These are phyloP conservation scores for Pseudonectria foliicola DNA, from an alignment of 2,329 filamentous ascomycete species.

Conservation along the genomic window DNA sequence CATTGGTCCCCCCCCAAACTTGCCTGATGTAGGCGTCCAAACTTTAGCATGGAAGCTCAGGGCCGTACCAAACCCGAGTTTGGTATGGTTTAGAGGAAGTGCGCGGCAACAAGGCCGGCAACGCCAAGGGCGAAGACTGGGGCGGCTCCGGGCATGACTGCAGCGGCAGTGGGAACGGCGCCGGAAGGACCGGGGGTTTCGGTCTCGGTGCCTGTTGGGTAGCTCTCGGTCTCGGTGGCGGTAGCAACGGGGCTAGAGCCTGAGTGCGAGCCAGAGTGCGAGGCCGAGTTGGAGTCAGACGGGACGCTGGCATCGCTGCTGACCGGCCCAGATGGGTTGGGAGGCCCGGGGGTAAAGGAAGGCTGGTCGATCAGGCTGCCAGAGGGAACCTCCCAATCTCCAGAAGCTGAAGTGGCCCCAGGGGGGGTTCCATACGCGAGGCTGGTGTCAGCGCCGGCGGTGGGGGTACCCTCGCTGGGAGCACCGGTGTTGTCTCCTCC, in stretches of 20 bases:
- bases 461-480: constrained; percentile 5
- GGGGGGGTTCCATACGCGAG: neutral
- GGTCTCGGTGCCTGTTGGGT: constrained; percentile 1
- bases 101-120: constrained; percentile 19
- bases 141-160: constrained; percentile 13
- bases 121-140: constrained; percentile 19
- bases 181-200: constrained; percentile 20
- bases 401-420: too few relatives aligned
- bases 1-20: constrained; percentile 1
- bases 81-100: constrained; percentile 19
- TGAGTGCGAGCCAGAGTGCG: constrained; percentile 2
- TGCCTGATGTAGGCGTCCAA: neutral
- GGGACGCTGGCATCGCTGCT: too few relatives aligned
- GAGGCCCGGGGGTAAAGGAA: too few relatives aligned
- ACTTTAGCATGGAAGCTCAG: too few relatives aligned
- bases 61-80: constrained; percentile 3
- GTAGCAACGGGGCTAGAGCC: constrained; percentile 11
- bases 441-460: constrained; percentile 3
- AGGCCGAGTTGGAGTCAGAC: too few relatives aligned
- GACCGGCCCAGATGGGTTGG: too few relatives aligned
- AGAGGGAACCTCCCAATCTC: too few relatives aligned
- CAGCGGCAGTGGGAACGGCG: constrained; percentile 26
- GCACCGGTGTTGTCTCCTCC: constrained; percentile 1
- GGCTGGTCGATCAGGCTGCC: too few relatives aligned
- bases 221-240: constrained; percentile 9